Conservation (phyloP, 2,329 filamentous ascomycete species). For the Leptographium wingfieldii region DNA sequence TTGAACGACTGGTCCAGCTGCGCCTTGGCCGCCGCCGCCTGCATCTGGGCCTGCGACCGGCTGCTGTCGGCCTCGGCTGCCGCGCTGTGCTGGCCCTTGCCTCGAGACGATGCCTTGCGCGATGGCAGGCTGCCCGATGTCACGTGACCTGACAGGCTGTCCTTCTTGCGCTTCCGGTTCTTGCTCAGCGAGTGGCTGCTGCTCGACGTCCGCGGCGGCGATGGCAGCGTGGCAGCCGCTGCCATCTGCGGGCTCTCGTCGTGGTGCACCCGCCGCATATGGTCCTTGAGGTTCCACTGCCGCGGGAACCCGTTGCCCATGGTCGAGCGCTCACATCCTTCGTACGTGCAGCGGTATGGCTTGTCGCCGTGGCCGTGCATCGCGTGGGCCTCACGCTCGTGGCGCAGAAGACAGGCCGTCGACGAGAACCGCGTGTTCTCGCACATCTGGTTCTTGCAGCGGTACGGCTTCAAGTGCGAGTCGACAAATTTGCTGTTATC, state of each 20-base stretch:
- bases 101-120: slow-evolving; percentile 29
- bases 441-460: slow-evolving; percentile 77
- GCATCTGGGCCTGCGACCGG: slow-evolving; percentile 4
- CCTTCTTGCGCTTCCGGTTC: slow-evolving; percentile 47
- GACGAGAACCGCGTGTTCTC: slow-evolving; percentile 85
- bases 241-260: slow-evolving; percentile 27
- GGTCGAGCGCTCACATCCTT: slow-evolving; percentile 73
- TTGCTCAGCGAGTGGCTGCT: slow-evolving; percentile 27
- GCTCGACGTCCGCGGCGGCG: slow-evolving; percentile 21
- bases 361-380: slow-evolving; percentile 92
- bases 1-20: slow-evolving; percentile 30
- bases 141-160: slow-evolving; percentile 20
- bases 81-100: slow-evolving; percentile 7
- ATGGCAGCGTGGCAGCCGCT: neutral
- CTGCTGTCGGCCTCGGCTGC: slow-evolving; percentile 12
- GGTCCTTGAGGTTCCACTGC: slow-evolving; percentile 90
- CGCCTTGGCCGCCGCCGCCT: slow-evolving; percentile 14
- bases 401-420: slow-evolving; percentile 84
- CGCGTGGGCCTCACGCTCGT: slow-evolving; percentile 90
- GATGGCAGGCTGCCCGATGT: slow-evolving; percentile 20
- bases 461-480: slow-evolving; percentile 91
- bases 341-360: slow-evolving; percentile 78
- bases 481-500: slow-evolving; percentile 86
- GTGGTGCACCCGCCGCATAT: slow-evolving; percentile 91
- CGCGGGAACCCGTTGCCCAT: slow-evolving; percentile 83